Evolutionary conservation across 345 rosid species (phyloP).

Genomic region (Murraya koenigii): DNA sequence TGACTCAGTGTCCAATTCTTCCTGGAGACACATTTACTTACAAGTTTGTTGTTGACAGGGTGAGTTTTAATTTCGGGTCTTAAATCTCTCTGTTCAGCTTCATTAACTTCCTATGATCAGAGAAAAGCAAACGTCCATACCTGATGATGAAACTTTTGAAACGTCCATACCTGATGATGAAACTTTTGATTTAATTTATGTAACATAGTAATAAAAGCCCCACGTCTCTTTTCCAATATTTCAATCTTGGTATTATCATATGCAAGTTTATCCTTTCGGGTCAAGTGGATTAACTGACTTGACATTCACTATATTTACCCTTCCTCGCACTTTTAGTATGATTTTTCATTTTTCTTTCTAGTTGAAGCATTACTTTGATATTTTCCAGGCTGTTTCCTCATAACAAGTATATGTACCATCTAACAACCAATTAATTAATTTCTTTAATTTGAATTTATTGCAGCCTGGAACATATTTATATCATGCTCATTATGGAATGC

Average conservation of each 20-base stretch:
- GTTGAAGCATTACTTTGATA: not conserved
- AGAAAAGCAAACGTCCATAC: not conserved
- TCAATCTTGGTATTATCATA: no score
- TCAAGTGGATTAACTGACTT: no score
- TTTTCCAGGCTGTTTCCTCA: not conserved
- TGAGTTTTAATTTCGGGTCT: slow-evolving; percentile 14
- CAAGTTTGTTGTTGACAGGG: slow-evolving; percentile 68
- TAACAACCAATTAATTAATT: no score
- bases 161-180: no score
- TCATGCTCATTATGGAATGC: slow-evolving; percentile 85
- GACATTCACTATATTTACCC: not conserved
- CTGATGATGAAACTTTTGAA: no score
- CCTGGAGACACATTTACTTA: slow-evolving; percentile 66
- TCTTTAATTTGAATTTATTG: not conserved
- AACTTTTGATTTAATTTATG: no score
- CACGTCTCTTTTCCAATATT: no score
- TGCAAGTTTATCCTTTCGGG: no score
- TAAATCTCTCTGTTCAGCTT: not conserved
- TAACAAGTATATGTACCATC: not conserved
- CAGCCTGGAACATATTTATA: slow-evolving; percentile 75
- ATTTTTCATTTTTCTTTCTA: not conserved
- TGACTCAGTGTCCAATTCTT: slow-evolving; percentile 72
- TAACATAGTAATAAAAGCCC: no score
- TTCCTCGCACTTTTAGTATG: not conserved
- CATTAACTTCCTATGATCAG: not conserved